Conservation (phyloP, 1,139 yeast species). For the Blastobotrys capitulatus region DNA sequence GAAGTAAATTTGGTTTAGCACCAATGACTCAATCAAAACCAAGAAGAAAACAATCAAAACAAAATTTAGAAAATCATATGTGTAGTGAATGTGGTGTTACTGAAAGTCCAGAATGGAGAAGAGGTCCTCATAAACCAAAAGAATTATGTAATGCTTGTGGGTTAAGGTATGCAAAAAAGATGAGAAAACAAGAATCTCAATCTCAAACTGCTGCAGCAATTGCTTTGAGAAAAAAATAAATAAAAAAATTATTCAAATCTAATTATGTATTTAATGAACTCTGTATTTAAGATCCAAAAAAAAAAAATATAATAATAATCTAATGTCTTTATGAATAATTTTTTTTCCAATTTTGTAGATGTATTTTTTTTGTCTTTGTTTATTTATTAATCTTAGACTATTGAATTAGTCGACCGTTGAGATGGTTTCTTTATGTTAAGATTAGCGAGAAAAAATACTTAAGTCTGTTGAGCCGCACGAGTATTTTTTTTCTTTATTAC, state of each 20-base stretch:
- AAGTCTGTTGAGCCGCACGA: no score
- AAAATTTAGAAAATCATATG: conserved; percentile 15
- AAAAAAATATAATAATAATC: no score
- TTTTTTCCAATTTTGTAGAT: no score
- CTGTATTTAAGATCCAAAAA: no score
- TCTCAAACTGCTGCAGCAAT: conserved; percentile 7
- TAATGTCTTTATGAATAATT: no score
- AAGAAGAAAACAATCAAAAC: conserved; percentile 15
- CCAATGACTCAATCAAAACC: conserved; percentile 11
- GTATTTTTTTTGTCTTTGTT: no score
- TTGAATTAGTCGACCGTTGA: no score
- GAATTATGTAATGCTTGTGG: conserved; percentile 67
- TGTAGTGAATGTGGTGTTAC: conserved; percentile 51
- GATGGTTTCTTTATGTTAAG: no score
- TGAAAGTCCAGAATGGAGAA: conserved; percentile 64
- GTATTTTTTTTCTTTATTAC: no score
- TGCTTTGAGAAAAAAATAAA: conserved; percentile 9
- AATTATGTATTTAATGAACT: no score
- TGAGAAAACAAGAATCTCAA: conserved; percentile 25
- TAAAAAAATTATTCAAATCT: conserved; percentile 1
- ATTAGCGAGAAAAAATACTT: no score
- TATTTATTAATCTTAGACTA: no score
- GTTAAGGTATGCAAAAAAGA: conserved; percentile 44
- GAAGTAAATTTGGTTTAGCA: conserved; percentile 9
- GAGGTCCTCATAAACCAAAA: conserved; percentile 61